Evolutionary conservation across 2,329 filamentous ascomycete species (phyloP), one percentile per base, ranked within the genome.

Genomic region (Penicillium sp.): DNA sequence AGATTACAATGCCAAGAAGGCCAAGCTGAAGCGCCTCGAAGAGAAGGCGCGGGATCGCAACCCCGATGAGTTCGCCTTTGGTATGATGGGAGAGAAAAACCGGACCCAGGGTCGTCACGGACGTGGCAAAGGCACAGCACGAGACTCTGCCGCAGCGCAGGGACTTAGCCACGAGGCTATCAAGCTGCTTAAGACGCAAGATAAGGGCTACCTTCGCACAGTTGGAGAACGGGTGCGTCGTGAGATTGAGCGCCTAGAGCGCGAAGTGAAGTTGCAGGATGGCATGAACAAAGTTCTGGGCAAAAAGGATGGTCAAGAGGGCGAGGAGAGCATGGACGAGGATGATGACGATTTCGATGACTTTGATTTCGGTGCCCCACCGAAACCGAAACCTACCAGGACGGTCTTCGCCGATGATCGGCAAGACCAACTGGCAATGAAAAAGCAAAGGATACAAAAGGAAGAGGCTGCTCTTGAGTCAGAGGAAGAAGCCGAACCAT

Each of bases 31-130:
- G 67, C 76, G 81, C 16, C 75, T 87, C 16, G 78, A 80, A 56
- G 76, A 83, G 61, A 87, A 86, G 67, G 84, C 81, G 7, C 73
- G 74, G 44, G 81, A 84, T 54, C 78, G 82, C 35, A 86, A 87
- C 61, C 83, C 84, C 14, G 84, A 87, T 78, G 84, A 87, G 64
- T 87, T 87, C 67, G 79, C 81, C 41, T 87, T 85, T 70, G 82
- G 79, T 4, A 87, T 87, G 84, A 78, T 86, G 73, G 81, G 76
- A 55, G 74, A 73, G 26, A 70, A 70, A 44, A 79, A 77, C 19
- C 73, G 57, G 29, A 65, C 49, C 13, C 66, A 75, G 56, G 76
- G 76, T 8, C 70, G 70, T 52, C 77, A 82, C 62, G 62, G 62
- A 50, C 52, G 60, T 26, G 53, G 53, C 11, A 29, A 5, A 47